Base-by-base conservation (phyloP, 2,329 filamentous ascomycete genomes). In the Aspergillus uvarum region DNA sequence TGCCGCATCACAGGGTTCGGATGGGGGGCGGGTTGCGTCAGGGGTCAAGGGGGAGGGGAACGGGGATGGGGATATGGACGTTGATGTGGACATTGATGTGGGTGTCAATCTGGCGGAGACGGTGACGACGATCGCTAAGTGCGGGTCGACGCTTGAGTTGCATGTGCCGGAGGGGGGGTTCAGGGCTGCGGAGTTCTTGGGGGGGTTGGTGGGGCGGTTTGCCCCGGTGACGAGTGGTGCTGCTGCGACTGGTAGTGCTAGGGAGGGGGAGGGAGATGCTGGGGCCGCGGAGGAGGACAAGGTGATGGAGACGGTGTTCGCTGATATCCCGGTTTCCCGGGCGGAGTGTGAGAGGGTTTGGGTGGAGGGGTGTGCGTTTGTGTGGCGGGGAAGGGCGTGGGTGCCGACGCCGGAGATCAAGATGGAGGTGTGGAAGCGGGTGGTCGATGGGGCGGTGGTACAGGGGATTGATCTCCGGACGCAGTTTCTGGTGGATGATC, bases 301-400 rank as follows among this genome's bases (percentile, higher is more conserved):
- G 26, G 70, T 71, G 29, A 80, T 79, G 60, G 65, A 70, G 5
- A 61, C 68, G 44, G 59, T 85, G 2, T 82, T 84, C 62, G 70
- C 70, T 10, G 74, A 85, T 67, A 75, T 85, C 4, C 84, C 84
- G 2, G 70, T 85, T 21, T 85, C 83, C 19, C 66, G 78, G 16
- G 76, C 68, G 5, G 80, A 86, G 66, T 86, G 83, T 63, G 75
- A 81, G 59, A 61, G 63, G 8, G 82, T 72, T 2, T 87, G 83
- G 83, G 69, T 66, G 42, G 77, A 81, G 47, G 64, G 85, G 12
- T 79, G 82, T 65, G 84, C 81, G 31, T 87, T 86, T 70, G 80
- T 85, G 59, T 21, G 24, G 47, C 38, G 14, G 10, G 53, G 53
- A 1, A 26, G n/a, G n/a, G 53, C 22, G 42, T 56, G 61, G 68